Base-by-base conservation (phyloP, 805 yeast genomes). In the Clavispora phyllophila region DNA sequence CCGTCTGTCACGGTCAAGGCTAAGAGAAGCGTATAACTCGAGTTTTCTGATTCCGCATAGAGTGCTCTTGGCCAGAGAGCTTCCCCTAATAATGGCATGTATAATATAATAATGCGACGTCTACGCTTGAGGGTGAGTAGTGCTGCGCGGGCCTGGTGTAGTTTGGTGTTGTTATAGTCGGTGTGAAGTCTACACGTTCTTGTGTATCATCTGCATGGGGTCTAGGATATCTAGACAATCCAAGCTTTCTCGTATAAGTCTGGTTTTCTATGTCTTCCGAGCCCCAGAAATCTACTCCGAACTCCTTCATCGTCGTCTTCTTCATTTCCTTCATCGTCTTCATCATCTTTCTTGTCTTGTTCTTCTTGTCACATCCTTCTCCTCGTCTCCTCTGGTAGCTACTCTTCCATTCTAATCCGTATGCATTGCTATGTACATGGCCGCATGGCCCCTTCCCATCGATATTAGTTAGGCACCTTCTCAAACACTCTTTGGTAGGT, bases 401-500 rank as follows among this genome's bases (percentile, higher is more conserved):
- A 19, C 25, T 33, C 23, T n/a, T 20, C 25, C 26, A 22, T 8
- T 33, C 14, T 9, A 10, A 22, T 29, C 20, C 20, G 33, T 29
- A 35, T 35, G 37, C 37, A 35, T 35, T 35, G 14, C 37, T 35
- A 35, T 35, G 18, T 35, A 35, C 37, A 35, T 29, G 33, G 19
- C 37, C 27, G n/a, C 28, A 5, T 23, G 19, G 19, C 27, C 37
- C 36, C 33, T 29, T 29, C 20, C 33, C 19, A 9, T 29, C 20
- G n/a, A 14, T 27, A 36, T n/a, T 40, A 50, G 34, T 43, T 49
- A 28, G 49, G 39, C 18, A 45, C 43, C 33, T 42, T 40, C 27
- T 48, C 41, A 12, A 48, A 47, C 17, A 47, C 55, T 36, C 78
- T 76, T 41, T 78, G 77, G 41, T 79, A 64, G 1, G 88, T 78